These are phyloP conservation scores for Emergomyces africanus DNA, from an alignment of 2,329 filamentous ascomycete genomes.

Conservation along the genomic window DNA sequence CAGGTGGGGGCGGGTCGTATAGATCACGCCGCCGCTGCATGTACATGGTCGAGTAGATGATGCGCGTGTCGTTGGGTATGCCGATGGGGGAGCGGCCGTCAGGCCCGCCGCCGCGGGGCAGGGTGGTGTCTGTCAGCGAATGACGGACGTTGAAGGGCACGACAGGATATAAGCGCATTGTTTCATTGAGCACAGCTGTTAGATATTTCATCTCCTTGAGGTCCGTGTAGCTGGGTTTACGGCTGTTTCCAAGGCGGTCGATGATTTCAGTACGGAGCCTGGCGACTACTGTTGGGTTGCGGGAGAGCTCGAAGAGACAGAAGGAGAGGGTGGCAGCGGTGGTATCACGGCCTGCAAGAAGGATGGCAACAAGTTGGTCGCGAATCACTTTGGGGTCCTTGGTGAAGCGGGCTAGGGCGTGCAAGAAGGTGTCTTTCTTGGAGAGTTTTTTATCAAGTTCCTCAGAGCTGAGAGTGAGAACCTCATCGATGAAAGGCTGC, in stretches of 20 bases:
- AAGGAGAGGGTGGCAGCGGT: constrained; percentile 73
- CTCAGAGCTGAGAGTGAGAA: constrained; percentile 53
- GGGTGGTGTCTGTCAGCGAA: constrained; percentile 58
- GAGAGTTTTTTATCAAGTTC: constrained; percentile 59
- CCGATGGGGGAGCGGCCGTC: constrained; percentile 35
- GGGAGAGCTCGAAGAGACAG: constrained; percentile 68
- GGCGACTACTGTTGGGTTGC: constrained; percentile 52
- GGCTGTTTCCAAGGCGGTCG: constrained; percentile 48
- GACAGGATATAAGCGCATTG: constrained; percentile 61
- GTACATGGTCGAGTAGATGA: constrained; percentile 39
- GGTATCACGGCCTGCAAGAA: constrained; percentile 73
- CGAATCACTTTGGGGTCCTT: constrained; percentile 52
- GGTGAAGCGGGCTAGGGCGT: constrained; percentile 72
- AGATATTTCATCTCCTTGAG: constrained; percentile 84
- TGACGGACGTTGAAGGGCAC: constrained; percentile 70
- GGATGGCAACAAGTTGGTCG: constrained; percentile 70
- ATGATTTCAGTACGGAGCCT: constrained; percentile 65
- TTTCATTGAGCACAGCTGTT: constrained; percentile 58
- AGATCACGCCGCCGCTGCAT: constrained; percentile 40
- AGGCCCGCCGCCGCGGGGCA: constrained; percentile 51
- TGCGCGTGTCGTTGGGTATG: constrained; percentile 34
- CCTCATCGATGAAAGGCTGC: constrained; percentile 61
- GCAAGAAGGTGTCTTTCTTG: constrained; percentile 72
- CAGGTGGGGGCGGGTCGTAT: constrained; percentile 27
- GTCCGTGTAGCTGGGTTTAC: constrained; percentile 54